These are phyloP conservation scores for Phytophthora sansomeana DNA, from an alignment of 352 stramenopile species.

Conservation along the genomic window DNA sequence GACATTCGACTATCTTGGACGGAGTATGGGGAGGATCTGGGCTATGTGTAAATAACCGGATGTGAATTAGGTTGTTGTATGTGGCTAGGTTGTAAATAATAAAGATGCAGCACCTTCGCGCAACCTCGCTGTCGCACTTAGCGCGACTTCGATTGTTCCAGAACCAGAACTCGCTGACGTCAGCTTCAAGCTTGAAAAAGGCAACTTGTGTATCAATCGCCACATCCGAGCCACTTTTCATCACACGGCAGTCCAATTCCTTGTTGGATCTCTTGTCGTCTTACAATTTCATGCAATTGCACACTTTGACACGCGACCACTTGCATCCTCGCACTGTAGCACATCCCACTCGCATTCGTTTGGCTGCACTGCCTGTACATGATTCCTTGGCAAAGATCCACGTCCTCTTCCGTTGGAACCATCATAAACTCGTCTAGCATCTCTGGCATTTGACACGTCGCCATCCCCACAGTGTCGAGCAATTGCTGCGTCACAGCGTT, in stretches of 20 bases:
- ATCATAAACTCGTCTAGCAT: neutral
- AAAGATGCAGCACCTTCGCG: slow-evolving; percentile 1
- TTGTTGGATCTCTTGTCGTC: slow-evolving; percentile 28
- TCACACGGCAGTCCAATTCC: slow-evolving; percentile 32
- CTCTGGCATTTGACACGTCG: neutral
- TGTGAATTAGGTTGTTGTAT: neutral
- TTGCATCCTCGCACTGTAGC: slow-evolving; percentile 31
- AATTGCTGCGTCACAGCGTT: slow-evolving; percentile 11
- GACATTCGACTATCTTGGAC: neutral
- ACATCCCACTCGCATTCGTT: slow-evolving; percentile 5
- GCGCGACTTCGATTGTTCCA: slow-evolving; percentile 38
- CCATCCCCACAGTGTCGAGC: slow-evolving; percentile 2
- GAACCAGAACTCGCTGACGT: slow-evolving; percentile 32
- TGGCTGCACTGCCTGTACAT: slow-evolving; percentile 32
- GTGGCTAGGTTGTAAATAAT: neutral
- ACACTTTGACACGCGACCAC: slow-evolving; percentile 16
- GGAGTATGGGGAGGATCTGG: neutral
- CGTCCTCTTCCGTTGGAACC: neutral
- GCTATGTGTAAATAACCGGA: slow-evolving; percentile 6
- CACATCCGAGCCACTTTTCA: slow-evolving; percentile 43
- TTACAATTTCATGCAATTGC: slow-evolving; percentile 16
- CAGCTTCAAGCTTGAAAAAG: slow-evolving; percentile 18
- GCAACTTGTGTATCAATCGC: neutral
- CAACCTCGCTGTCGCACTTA: neutral
- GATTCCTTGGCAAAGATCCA: slow-evolving; percentile 28